phyloP scores from a whole-genome alignment of 345 rosid species.

The Linum trigynum region DNA sequence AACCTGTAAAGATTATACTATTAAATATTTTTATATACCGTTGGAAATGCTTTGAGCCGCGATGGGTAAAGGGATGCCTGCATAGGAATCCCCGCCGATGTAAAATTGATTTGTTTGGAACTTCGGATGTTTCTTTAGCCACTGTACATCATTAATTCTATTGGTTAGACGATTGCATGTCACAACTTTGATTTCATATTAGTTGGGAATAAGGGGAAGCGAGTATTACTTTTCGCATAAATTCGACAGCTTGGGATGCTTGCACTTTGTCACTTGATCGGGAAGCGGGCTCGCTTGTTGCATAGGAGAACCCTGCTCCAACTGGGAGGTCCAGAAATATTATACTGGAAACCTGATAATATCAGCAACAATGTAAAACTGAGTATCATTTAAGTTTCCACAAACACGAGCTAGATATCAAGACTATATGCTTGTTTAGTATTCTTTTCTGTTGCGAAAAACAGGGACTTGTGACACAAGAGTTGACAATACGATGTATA shows the following conservation, averaged over 20 bases:
- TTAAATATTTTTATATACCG: neutral
- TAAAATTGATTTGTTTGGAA: slow-evolving; percentile 2
- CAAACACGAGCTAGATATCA: no score
- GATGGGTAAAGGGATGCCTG: slow-evolving; percentile 3
- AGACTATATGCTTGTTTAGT: no score
- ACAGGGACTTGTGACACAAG: no score
- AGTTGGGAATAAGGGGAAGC: neutral
- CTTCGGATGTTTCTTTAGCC: neutral
- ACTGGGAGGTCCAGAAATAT: slow-evolving; percentile 34
- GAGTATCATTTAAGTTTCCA: no score
- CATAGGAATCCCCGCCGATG: slow-evolving; percentile 4
- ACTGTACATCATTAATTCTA: neutral
- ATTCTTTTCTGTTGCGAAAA: no score
- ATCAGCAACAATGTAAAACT: no score
- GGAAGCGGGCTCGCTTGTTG: slow-evolving; percentile 7
- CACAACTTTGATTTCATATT: no score
- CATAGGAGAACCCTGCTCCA: slow-evolving; percentile 33
- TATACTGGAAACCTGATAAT: slow-evolving; percentile 29
- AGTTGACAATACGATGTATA: no score
- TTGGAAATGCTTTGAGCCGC: neutral
- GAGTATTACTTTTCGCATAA: slow-evolving; percentile 24
- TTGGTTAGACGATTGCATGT: no score
- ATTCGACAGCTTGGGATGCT: slow-evolving; percentile 16
- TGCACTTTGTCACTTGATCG: slow-evolving; percentile 18
- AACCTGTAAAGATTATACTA: no score